Evolutionary conservation across 331 rosid genomes (phyloP), one percentile per base, ranked within the genome.

Genomic region (Rosa hybrid): DNA sequence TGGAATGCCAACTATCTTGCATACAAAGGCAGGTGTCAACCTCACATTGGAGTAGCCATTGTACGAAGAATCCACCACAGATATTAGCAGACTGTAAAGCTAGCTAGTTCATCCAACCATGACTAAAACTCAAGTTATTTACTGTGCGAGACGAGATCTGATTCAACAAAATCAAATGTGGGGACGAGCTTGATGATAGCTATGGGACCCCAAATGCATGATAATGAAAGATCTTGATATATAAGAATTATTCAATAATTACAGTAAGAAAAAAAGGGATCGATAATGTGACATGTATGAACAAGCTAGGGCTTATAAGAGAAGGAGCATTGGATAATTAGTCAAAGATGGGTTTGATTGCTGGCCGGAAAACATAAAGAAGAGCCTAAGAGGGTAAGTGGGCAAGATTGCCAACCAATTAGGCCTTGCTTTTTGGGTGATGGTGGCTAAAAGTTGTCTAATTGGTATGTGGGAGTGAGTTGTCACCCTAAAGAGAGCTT

Each of bases 381-480:
- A 30, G n/a, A 64, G 18, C 45, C 21, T 7, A 48, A 67, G 79
- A 72, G 78, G n/a, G 79, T 64, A 78, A 80, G 78, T 34, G 39
- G 39, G 39, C 39, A 34, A 34, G 27, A 20, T 79, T 83, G 77
- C 84, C 86, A 86, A 82, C 86, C 80, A 76, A 75, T 57, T 34
- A 44, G 49, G 81, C 76, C 50, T 65, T 49, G 50, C 71, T 78
- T 80, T 83, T 65, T 69, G 70, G 75, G 80, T 80, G 80, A 49
- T 72, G 72, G 84, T 76, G 79, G 73, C 73, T 83, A 49, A 83
- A 80, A 80, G 84, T 67, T 80, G 85, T 83, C 74, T 68, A 59
- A 80, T 86, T 76, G 86, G 62, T 83, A 77, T 86, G 81, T 86
- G 85, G 84, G 81, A 81, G 70, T 85, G 90, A 87, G 90, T 87